Evolutionary conservation across 805 yeast genomes (phyloP), one percentile per base, ranked within the genome.

Genomic region (Candida nemodendra): DNA sequence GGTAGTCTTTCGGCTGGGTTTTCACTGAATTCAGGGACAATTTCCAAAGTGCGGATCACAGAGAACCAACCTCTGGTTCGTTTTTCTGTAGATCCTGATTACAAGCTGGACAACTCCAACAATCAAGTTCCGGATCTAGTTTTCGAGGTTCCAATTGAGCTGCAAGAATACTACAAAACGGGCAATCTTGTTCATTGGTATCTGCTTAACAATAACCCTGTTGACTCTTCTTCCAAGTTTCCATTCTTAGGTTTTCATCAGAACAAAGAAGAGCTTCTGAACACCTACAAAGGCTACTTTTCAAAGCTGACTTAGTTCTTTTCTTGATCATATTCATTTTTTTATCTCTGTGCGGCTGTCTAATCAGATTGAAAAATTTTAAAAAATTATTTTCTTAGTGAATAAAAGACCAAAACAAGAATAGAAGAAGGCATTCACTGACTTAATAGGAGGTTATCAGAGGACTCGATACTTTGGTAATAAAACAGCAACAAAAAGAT

Each of bases 231-330:
- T 11, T 9, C 13, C 17, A 16, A 36, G 30, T 35, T 30, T 17
- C 51, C 51, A 5, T 44, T 44, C 28, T 15, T 47, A 30, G 48
- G 51, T 2, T 14, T 47, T 5, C 33, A 38, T n/a, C 48, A 47
- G 1, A 22, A 25, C 34, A 43, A 36, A 27, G 33, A 41, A 9
- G 45, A 36, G 16, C 25, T 41, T 13, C 13, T 39, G 6, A 23
- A 7, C 11, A 18, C 21, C 14, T 28, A 15, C 13, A 31, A 26
- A 21, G 49, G 49, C 12, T 45, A 41, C 17, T 32, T 15, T 34
- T 19, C 15, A 16, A 14, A n/a, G 22, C 9, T 14, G 29, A 7
- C n/a, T 26, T n/a, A 14, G 29, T 9, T 26, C 16, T 7, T 8
- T 26, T 23, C 13, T 14, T 9, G 9, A n/a, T 14, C 13, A 14